A percentile compares a stretch with the other conserved stretches of the same genome.
Evolutionary conservation across 2,329 filamentous ascomycete species (phyloP).

Genomic region (Nakataea oryzae): DNA sequence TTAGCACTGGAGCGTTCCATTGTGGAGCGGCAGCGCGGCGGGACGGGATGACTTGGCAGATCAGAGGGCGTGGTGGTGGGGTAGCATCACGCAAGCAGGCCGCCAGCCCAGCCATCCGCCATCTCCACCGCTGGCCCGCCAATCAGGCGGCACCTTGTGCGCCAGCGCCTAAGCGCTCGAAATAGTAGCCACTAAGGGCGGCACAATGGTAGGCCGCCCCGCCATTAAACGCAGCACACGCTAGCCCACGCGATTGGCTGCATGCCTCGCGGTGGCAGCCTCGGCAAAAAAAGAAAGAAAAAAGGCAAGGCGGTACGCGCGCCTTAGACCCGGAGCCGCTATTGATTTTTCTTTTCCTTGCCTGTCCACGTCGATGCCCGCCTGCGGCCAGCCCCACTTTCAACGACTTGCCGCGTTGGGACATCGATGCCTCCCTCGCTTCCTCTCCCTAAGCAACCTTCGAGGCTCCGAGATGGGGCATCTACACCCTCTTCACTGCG

Average conservation of each 20-base stretch:
- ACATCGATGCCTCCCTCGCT: too few species aligned
- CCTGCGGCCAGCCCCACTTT: background rate
- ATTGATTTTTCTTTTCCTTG: background rate
- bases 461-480: background rate
- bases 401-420: too few species aligned
- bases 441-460: background rate
- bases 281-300: too few species aligned
- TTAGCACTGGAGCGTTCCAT: background rate
- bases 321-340: background rate
- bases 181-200: slow-evolving; percentile 4
- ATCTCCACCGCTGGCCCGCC: too few species aligned
- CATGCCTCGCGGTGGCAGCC: background rate
- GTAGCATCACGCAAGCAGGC: background rate
- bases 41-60: background rate
- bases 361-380: background rate
- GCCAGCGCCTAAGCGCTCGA: slow-evolving; percentile 3
- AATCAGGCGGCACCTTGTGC: background rate
- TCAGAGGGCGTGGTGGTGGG: background rate
- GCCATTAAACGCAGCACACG: background rate
- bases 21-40: background rate
- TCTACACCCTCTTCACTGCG: background rate
- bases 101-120: background rate
- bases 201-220: background rate
- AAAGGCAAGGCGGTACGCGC: background rate
- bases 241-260: background rate